A percentile compares a stretch with the other conserved stretches of the same genome.
These are phyloP conservation scores for Murraya koenigii DNA, from an alignment of 345 rosid genomes.

Conservation along the genomic window DNA sequence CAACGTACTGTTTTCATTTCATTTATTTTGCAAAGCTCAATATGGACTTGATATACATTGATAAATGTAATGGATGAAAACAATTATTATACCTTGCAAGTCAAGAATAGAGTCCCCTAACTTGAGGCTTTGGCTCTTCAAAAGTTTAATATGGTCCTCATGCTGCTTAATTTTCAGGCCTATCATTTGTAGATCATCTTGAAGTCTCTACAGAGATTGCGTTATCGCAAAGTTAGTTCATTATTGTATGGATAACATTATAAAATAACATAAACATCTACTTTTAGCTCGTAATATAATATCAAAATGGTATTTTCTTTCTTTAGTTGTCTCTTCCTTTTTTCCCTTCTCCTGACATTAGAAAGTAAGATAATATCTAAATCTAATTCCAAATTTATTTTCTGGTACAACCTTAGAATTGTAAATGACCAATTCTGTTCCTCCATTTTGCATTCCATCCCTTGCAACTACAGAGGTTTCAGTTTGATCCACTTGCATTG, in stretches of 20 bases:
- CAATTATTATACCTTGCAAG: constrained; percentile 50
- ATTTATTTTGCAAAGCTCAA: not conserved
- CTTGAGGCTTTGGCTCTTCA: constrained; percentile 51
- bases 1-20: not conserved
- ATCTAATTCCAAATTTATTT: not conserved
- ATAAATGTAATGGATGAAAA: not conserved
- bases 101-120: constrained; percentile 59
- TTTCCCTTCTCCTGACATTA: not conserved
- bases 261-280: not conserved
- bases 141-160: constrained; percentile 49
- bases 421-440: constrained; percentile 34
- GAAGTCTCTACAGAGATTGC: constrained; percentile 48
- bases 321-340: too few relatives aligned
- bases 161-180: constrained; percentile 71
- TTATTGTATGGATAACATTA: not conserved
- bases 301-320: not conserved
- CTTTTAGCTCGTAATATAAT: not conserved
- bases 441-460: constrained; percentile 44
- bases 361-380: not conserved
- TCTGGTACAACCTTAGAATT: constrained; percentile 37
- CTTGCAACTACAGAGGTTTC: constrained; percentile 15
- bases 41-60: not conserved
- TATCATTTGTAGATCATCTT: constrained; percentile 57
- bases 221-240: constrained; percentile 6
- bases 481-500: constrained; percentile 38